Base-by-base conservation (phyloP, 805 yeast genomes). In the Hanseniaspora valbyensis region DNA sequence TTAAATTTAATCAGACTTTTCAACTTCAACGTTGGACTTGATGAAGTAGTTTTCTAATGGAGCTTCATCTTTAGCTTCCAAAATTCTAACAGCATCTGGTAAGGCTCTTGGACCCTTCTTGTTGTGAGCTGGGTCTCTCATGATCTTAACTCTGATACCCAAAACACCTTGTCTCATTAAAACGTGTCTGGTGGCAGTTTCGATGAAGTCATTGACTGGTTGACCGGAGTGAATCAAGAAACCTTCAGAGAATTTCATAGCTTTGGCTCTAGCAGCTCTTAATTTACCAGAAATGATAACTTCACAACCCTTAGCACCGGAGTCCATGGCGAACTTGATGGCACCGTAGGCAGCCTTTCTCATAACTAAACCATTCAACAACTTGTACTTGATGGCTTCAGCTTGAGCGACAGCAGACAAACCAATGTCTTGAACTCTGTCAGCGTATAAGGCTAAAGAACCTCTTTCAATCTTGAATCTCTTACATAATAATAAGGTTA, bases 191-290 rank as follows among this genome's bases (percentile, higher is more conserved):
- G 95, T 89, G 66, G 98, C 98, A 70, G 81, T 76, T 76, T 92
- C 98, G 70, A 92, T 92, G 83, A 92, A 92, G 72, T 92, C 98
- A 65, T 78, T 81, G 73, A 90, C 92, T 77, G 98, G 98, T 80
- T 92, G 98, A 86, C 98, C 98, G 69, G 96, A 88, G 92, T 92
- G 98, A 81, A 92, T 92, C 92, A 92, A 86, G 95, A 92, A 92
- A 81, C 98, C 98, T 73, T 90, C 97, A 71, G 92, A 83, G 83
- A 90, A 92, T 78, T 92, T 92, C 95, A 92, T 95, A 69, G 96
- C 82, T 85, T 92, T 92, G 68, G 98, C 98, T 81, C 98, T 88
- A 68, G 97, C 98, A 76, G 96, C 98, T 80, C 96, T 87, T 73
- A 94, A 83, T 79, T 92, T 92, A 83, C 98, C 98, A 65, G 96